Conservation (phyloP, 441 rosid species). For the Arabidopsis lyrata region DNA sequence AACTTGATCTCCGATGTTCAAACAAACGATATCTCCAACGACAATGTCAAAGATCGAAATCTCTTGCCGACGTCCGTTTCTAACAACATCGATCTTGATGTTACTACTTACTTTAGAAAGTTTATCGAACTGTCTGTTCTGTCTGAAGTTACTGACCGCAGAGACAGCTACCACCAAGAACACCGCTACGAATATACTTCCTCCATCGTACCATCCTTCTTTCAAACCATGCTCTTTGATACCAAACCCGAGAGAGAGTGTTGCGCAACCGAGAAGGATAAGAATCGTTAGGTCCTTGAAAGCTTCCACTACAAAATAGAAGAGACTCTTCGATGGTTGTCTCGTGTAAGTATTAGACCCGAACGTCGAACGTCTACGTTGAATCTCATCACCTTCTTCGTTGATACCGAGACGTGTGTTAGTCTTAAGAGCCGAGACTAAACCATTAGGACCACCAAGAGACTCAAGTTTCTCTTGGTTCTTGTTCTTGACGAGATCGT, state of each 20-base stretch:
- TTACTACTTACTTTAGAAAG: slow-evolving; percentile 58
- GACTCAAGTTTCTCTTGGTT: slow-evolving; percentile 43
- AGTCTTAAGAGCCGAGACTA: slow-evolving; percentile 52
- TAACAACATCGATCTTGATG: slow-evolving; percentile 57
- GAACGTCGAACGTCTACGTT: slow-evolving; percentile 52
- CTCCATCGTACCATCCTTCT: slow-evolving; percentile 74
- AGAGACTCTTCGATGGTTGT: slow-evolving; percentile 59
- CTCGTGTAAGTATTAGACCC: slow-evolving; percentile 73
- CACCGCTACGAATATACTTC: slow-evolving; percentile 65
- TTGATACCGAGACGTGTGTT: slow-evolving; percentile 53
- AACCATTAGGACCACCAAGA: slow-evolving; percentile 51
- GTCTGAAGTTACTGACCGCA: slow-evolving; percentile 58
- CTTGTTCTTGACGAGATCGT: slow-evolving; percentile 55
- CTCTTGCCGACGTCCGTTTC: slow-evolving; percentile 58
- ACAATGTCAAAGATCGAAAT: slow-evolving; percentile 59
- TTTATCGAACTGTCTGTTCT: slow-evolving; percentile 60
- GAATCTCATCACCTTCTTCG: slow-evolving; percentile 47
- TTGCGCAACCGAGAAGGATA: slow-evolving; percentile 61
- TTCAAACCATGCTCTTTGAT: slow-evolving; percentile 57
- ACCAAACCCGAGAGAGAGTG: slow-evolving; percentile 63
- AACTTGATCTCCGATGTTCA: slow-evolving; percentile 65
- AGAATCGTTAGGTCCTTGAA: slow-evolving; percentile 61
- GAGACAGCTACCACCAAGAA: slow-evolving; percentile 64
- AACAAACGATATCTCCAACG: slow-evolving; percentile 57
- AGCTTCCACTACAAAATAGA: slow-evolving; percentile 57